A percentile compares a stretch with the other conserved stretches of the same genome.
Conservation (phyloP, 2,329 filamentous ascomycete species). For the Xylaria sp. region DNA sequence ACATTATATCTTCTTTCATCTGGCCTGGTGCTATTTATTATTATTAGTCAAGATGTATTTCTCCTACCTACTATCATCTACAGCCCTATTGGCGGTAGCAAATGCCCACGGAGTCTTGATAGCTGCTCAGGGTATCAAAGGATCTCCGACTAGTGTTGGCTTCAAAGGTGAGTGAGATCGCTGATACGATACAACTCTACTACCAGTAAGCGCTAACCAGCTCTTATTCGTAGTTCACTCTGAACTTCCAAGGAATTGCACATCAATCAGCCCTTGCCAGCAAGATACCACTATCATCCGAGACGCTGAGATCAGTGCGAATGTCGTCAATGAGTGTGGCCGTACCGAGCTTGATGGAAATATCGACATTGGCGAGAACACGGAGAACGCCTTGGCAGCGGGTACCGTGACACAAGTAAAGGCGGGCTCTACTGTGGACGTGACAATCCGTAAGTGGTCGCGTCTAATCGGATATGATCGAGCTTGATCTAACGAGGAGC, state of each 20-base stretch:
- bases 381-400: conserved; percentile 61
- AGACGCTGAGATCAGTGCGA: conserved; percentile 62
- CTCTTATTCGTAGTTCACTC: conserved; percentile 10
- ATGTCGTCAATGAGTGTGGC: conserved; percentile 69
- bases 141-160: conserved; percentile 60
- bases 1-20: conserved; percentile 40
- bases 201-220: conserved; percentile 9
- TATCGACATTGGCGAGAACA: conserved; percentile 69
- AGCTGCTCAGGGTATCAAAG: conserved; percentile 57
- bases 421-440: conserved; percentile 56
- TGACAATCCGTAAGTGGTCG: conserved; percentile 54
- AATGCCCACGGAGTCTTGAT: conserved; percentile 60
- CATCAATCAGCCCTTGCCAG: conserved; percentile 71
- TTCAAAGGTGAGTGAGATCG: conserved; percentile 55
- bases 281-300: conserved; percentile 72
- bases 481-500: conserved; percentile 22
- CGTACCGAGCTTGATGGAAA: conserved; percentile 69
- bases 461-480: not conserved
- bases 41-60: conserved; percentile 52
- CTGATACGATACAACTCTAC: not conserved
- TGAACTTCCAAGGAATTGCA: conserved; percentile 71
- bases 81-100: conserved; percentile 51
- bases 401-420: conserved; percentile 60
- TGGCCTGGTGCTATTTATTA: conserved; percentile 49
- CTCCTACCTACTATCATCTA: conserved; percentile 49